phyloP scores from a whole-genome alignment of 495 filamentous ascomycete genomes.

The Thermochaetoides thermophila region DNA sequence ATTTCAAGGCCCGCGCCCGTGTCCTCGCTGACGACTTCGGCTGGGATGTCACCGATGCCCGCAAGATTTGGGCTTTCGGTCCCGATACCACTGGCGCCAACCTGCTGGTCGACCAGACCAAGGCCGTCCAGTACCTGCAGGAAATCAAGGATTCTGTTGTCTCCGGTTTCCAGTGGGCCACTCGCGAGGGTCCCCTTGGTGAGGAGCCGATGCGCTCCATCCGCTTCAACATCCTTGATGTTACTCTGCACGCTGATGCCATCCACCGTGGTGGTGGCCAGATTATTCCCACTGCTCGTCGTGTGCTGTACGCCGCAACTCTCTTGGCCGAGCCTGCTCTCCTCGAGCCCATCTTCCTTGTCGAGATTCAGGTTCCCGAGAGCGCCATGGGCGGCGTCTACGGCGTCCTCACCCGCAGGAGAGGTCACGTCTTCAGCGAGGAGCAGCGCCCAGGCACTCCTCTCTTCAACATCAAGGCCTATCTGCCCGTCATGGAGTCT shows the following conservation, averaged over 20 bases:
- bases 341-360: slow-evolving; percentile 94
- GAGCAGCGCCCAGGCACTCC: slow-evolving; percentile 97
- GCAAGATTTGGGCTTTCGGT: slow-evolving; percentile 99
- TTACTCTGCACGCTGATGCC: slow-evolving; percentile 98
- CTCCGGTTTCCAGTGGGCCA: slow-evolving; percentile 99
- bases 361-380: slow-evolving; percentile 98
- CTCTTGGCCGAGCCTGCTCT: slow-evolving; percentile 84
- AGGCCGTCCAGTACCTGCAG: slow-evolving; percentile 98
- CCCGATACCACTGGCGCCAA: slow-evolving; percentile 97
- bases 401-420: slow-evolving; percentile 92
- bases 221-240: slow-evolving; percentile 98
- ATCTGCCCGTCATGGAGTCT: slow-evolving; percentile 98
- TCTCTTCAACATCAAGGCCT: slow-evolving; percentile 99
- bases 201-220: slow-evolving; percentile 96
- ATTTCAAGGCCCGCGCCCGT: slow-evolving; percentile 98
- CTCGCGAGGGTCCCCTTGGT: slow-evolving; percentile 89
- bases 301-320: slow-evolving; percentile 85
- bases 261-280: slow-evolving; percentile 99
- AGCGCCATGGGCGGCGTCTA: slow-evolving; percentile 99
- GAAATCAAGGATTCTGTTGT: slow-evolving; percentile 99
- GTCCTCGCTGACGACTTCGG: slow-evolving; percentile 90
- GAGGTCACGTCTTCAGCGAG: slow-evolving; percentile 98
- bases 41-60: slow-evolving; percentile 99
- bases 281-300: slow-evolving; percentile 94
- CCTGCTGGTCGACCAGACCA: slow-evolving; percentile 97